A percentile compares a stretch with the other conserved stretches of the same genome.
These are phyloP conservation scores for Nicotiana obtusifolia DNA, from an alignment of 257 asterid species.

Conservation along the genomic window DNA sequence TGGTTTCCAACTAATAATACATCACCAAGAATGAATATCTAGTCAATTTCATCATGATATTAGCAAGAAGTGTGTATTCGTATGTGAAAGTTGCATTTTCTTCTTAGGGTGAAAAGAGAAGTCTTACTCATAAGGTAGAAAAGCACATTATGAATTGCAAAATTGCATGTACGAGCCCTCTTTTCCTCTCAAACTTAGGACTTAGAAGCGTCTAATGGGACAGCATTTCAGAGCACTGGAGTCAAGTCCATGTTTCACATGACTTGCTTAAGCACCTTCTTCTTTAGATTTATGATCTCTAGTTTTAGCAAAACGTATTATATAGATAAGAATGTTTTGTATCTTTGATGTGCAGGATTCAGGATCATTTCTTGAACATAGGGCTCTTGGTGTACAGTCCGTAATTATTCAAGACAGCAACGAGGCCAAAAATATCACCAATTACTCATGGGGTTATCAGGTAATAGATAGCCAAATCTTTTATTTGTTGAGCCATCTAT, in stretches of 20 bases:
- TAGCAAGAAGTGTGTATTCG: background rate
- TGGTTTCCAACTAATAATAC: background rate
- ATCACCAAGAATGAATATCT: background rate
- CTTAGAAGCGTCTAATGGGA: background rate
- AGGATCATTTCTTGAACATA: constrained; percentile 67
- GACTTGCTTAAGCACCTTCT: constrained; percentile 5
- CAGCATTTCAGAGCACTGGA: background rate
- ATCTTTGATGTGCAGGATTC: constrained; percentile 51
- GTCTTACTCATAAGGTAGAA: background rate
- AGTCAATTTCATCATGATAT: background rate
- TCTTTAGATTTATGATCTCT: background rate
- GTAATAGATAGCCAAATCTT: constrained; percentile 22
- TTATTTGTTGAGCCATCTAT: background rate
- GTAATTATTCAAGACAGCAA: constrained; percentile 36
- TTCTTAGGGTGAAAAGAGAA: background rate
- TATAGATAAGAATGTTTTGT: background rate
- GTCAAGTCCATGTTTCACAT: background rate
- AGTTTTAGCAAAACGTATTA: background rate
- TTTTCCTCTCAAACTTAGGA: background rate
- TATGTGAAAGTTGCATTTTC: background rate
- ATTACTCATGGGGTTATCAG: constrained; percentile 66
- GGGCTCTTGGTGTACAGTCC: constrained; percentile 41
- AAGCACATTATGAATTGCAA: background rate
- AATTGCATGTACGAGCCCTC: background rate
- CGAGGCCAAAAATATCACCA: constrained; percentile 24